Percentiles rank a stretch among this genome's conserved stretches.
phyloP scores from a whole-genome alignment of 2,329 filamentous ascomycete species.

The Akanthomyces lecanii region DNA sequence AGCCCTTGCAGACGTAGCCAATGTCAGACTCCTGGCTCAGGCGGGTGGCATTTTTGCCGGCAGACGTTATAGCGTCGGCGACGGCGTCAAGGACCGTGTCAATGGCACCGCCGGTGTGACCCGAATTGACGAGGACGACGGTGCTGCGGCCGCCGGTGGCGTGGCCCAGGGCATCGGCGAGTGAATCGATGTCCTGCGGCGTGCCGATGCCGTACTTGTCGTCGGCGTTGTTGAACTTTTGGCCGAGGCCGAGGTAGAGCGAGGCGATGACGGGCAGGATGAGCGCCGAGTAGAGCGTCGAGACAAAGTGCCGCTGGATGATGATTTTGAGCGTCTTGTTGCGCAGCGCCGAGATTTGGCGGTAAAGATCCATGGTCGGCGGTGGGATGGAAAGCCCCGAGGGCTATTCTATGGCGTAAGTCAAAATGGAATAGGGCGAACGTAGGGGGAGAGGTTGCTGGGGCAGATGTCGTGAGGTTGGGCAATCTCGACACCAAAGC shows the following conservation, averaged over 20 bases:
- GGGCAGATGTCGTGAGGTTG: not conserved
- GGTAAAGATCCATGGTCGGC: slow-evolving; percentile 42
- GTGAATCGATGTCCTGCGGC: slow-evolving; percentile 55
- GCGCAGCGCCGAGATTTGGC: slow-evolving; percentile 52
- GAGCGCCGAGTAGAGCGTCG: slow-evolving; percentile 52
- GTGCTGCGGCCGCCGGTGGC: slow-evolving; percentile 55
- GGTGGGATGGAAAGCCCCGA: not conserved
- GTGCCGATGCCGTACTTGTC: slow-evolving; percentile 67
- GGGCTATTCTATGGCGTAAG: not conserved
- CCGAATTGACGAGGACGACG: slow-evolving; percentile 72
- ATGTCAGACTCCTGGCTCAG: slow-evolving; percentile 27
- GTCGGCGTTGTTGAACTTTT: slow-evolving; percentile 73
- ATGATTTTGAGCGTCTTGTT: slow-evolving; percentile 57
- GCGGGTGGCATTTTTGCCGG: slow-evolving; percentile 26
- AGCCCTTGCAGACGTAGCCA: slow-evolving; percentile 50
- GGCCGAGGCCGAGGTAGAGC: slow-evolving; percentile 60
- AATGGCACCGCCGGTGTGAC: slow-evolving; percentile 64
- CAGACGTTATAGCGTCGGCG: slow-evolving; percentile 20
- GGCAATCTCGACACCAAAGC: not conserved
- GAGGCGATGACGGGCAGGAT: slow-evolving; percentile 53
- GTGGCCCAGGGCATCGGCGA: slow-evolving; percentile 56
- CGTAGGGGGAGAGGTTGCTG: not conserved
- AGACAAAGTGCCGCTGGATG: slow-evolving; percentile 45
- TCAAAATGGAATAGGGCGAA: not conserved
- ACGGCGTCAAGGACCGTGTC: slow-evolving; percentile 58